Evolutionary conservation across 129 eudicot genomes (phyloP), one percentile per base, ranked within the genome.

Genomic region (Tagetes erecta): DNA sequence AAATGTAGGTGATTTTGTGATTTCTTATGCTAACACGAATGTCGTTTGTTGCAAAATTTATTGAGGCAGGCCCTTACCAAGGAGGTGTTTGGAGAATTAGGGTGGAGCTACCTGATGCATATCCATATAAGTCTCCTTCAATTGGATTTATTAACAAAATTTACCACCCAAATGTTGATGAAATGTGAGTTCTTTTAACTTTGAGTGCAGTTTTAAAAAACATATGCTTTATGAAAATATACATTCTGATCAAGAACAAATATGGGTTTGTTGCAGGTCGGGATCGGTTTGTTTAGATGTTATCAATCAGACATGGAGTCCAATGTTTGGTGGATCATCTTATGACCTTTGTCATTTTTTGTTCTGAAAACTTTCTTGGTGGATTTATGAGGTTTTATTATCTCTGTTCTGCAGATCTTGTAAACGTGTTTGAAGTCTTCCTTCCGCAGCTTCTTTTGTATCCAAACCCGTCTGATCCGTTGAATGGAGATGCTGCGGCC

Each of bases 281-380:
- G 98, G 98, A 40, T 90, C 96, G 41, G 96, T 93, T 78, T 93
- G 98, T 72, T 85, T 92, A 41, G 98, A 92, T 80, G 98, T 92
- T 41, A 92, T 92, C 67, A 92, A 89, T 74, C 96, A 93, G 78
- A 87, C 98, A 33, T 93, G 98, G 98, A 93, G 98, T 64, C 98
- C 97, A 14, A 89, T 92, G 96, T 91, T 91, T 78, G 97, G 97
- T 91, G 83, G 69, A 35, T 62, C 13, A 11, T 35, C 74, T 56
- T 36, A 55, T 35, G 51, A 53, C 83, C 35, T 71, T 35, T 49
- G 2, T 10, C 62, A 44, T 56, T 11, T 40, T 36, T 72, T 1
- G 13, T 46, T 12, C 2, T 31, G 59, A 8, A 42, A 55, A 55
- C 12, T n/a, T 71, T 51, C 0, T 1, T 14, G 41, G 52, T 71